Base-by-base conservation (phyloP, 257 asterid species). In the Jacaranda mimosifolia region DNA sequence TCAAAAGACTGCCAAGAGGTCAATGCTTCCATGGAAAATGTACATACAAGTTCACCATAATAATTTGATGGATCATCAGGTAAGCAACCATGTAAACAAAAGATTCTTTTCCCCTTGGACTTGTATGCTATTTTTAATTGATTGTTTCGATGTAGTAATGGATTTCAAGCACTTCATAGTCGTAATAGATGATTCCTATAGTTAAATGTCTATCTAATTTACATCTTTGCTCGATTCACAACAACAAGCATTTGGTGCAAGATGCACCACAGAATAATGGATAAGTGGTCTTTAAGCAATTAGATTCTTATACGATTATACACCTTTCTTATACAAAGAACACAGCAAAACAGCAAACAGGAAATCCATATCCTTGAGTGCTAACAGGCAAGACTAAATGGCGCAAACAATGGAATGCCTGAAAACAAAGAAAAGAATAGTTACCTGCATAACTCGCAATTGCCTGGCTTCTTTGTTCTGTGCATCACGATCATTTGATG, bases 401-500 rank as follows among this genome's bases (percentile, higher is more conserved):
- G 21, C 26, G 56, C 35, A 49, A 63, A 42, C 35, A 38, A 68
- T 52, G 26, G 15, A 65, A 72, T 46, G 68, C 46, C 74, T 18
- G 59, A 72, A 70, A 78, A n/a, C 53, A 63, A 78, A 75, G 68
- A 48, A 58, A 73, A 57, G 13, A 65, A 17, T 26, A 83, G 43
- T 45, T 80, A 95, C 99, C 99, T 93, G 98, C 74, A 83, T 51
- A 80, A 95, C 97, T 57, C 99, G 92, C 70, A 83, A 72, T 82
- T 91, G 93, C 77, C 99, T 86, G n/a, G 99, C 98, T 89, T 95
- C 99, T 81, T 86, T 91, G 87, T 89, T 95, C 84, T 95, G 99
- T 72, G 97, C 99, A 90, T 91, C 89, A 46, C 91, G 91, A 60
- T 93, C 98, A 73, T 89, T 85, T 38, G 99, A 89, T 36, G 97